phyloP scores from a whole-genome alignment of 176 grass and related monocot genomes.

The Miscanthus lutarioriparius region DNA sequence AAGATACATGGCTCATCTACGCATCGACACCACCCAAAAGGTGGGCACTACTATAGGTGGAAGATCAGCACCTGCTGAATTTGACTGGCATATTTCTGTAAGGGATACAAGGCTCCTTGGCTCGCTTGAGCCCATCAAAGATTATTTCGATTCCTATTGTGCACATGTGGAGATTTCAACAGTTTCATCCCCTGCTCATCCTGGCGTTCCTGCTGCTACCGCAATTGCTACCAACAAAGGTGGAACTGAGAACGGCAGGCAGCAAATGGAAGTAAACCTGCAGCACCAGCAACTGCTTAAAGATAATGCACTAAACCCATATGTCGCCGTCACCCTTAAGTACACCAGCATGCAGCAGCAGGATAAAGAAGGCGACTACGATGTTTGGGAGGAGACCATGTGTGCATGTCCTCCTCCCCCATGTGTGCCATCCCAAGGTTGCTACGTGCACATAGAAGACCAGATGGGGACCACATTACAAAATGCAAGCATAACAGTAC shows the following conservation, averaged over 20 bases:
- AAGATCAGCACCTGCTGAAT: neutral
- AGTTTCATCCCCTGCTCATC: no score
- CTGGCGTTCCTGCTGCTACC: no score
- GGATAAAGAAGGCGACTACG: neutral
- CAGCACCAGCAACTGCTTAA: no score
- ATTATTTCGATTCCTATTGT: neutral
- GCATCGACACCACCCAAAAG: neutral
- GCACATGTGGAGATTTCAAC: neutral
- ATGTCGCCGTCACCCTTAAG: no score
- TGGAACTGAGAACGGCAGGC: no score
- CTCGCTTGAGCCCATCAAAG: neutral
- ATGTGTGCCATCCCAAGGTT: neutral
- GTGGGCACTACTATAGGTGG: neutral
- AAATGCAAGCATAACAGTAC: neutral
- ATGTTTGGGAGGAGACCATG: no score
- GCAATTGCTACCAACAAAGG: neutral
- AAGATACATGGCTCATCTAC: neutral
- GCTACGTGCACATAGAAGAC: constrained; percentile 1
- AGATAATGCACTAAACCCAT: no score
- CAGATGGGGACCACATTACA: no score
- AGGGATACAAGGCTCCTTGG: neutral
- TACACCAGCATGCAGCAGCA: no score
- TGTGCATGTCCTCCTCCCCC: no score
- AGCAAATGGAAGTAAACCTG: no score
- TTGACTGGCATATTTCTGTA: neutral